Conservation (phyloP, 495 filamentous ascomycete genomes). For the Aspergillus affinis region DNA sequence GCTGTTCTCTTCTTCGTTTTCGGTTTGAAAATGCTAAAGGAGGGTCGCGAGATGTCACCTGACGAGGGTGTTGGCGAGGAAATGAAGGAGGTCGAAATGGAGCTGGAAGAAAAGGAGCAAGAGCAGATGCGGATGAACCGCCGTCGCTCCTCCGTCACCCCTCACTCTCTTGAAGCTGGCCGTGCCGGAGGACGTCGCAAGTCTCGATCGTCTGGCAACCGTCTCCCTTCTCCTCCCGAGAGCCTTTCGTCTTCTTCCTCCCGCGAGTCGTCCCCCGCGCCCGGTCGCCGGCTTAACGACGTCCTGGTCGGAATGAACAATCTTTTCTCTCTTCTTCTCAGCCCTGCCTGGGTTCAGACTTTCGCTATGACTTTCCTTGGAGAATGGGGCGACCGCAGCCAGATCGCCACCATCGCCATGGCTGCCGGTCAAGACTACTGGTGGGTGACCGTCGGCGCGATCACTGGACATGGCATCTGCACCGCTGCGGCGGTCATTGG, state of each 20-base stretch:
- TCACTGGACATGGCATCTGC: slow-evolving; percentile 83
- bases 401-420: slow-evolving; percentile 99
- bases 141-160: slow-evolving; percentile 52
- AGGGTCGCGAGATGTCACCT: slow-evolving; percentile 83
- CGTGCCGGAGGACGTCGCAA: slow-evolving; percentile 42
- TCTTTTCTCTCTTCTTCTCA: slow-evolving; percentile 80
- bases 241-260: slow-evolving; percentile 57
- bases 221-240: slow-evolving; percentile 54
- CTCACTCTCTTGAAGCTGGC: slow-evolving; percentile 51
- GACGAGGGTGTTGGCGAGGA: slow-evolving; percentile 90
- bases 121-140: slow-evolving; percentile 53
- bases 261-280: slow-evolving; percentile 56
- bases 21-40: slow-evolving; percentile 78
- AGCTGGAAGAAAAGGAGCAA: slow-evolving; percentile 91
- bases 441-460: slow-evolving; percentile 94
- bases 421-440: slow-evolving; percentile 97
- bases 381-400: slow-evolving; percentile 96
- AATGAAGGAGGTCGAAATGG: slow-evolving; percentile 95
- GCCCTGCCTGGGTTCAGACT: slow-evolving; percentile 97
- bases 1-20: slow-evolving; percentile 86
- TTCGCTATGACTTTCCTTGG: slow-evolving; percentile 99
- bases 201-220: slow-evolving; percentile 45
- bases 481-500: slow-evolving; percentile 93
- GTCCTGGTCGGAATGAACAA: slow-evolving; percentile 71
- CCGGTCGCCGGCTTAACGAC: slow-evolving; percentile 38